Percentiles rank a stretch among this genome's conserved stretches.
These are phyloP conservation scores for Penicillium angulare DNA, from an alignment of 495 filamentous ascomycete species.

Conservation along the genomic window DNA sequence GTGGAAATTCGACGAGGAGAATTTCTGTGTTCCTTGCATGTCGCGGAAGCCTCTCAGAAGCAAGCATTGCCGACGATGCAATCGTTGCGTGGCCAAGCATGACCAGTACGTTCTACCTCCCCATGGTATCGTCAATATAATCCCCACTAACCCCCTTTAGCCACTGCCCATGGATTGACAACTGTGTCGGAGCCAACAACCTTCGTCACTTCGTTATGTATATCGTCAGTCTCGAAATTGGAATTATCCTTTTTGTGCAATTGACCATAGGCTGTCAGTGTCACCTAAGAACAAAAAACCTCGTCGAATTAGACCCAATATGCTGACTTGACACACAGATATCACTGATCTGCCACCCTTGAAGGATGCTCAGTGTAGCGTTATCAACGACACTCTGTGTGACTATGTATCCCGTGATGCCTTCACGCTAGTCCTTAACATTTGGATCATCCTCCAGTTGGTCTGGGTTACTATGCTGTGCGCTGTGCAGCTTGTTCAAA, in stretches of 20 bases:
- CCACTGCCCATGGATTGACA: slow-evolving; percentile 97
- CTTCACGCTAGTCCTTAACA: slow-evolving; percentile 72
- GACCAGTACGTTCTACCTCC: slow-evolving; percentile 81
- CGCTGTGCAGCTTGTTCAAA: slow-evolving; percentile 85
- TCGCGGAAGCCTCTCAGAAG: slow-evolving; percentile 84
- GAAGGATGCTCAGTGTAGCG: slow-evolving; percentile 58
- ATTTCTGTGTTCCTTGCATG: slow-evolving; percentile 95
- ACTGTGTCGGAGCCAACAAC: slow-evolving; percentile 93
- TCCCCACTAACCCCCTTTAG: slow-evolving; percentile 54
- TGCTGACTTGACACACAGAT: slow-evolving; percentile 39
- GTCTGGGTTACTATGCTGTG: slow-evolving; percentile 96
- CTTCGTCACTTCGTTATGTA: slow-evolving; percentile 94
- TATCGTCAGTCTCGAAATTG: slow-evolving; percentile 70
- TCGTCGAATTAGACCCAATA: neutral
- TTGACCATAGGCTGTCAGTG: slow-evolving; percentile 55
- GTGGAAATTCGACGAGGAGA: slow-evolving; percentile 90
- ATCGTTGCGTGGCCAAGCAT: slow-evolving; percentile 91
- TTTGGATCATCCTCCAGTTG: slow-evolving; percentile 80
- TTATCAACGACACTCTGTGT: slow-evolving; percentile 75
- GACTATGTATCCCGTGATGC: slow-evolving; percentile 71
- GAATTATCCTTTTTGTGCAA: slow-evolving; percentile 63
- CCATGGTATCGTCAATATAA: neutral
- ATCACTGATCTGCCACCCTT: slow-evolving; percentile 53
- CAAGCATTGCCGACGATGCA: slow-evolving; percentile 91
- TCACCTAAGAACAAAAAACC: neutral